Conservation (phyloP, 2,329 filamentous ascomycete genomes). For the Colletotrichum euphorbiae region DNA sequence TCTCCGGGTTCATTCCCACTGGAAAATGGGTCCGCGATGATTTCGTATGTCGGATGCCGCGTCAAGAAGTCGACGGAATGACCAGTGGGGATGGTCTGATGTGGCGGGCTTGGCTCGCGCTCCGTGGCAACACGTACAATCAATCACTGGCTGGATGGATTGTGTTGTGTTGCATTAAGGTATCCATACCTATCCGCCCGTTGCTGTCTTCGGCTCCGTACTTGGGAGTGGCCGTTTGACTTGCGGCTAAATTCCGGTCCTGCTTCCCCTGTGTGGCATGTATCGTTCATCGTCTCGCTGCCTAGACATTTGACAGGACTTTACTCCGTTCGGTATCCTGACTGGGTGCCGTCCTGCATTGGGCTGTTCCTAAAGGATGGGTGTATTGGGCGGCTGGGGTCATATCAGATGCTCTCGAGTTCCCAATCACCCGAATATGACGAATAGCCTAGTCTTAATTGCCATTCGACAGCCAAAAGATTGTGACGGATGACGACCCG, state of each 20-base stretch:
- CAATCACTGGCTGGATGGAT: neutral
- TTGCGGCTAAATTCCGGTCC: neutral
- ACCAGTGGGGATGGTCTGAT: conserved; percentile 17
- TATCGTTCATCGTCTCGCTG: neutral
- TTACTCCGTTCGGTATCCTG: too few species aligned
- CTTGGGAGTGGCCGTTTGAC: conserved; percentile 1
- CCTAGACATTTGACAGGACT: too few species aligned
- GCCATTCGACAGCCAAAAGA: conserved; percentile 6
- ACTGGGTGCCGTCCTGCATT: neutral
- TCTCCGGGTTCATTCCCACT: conserved; percentile 14
- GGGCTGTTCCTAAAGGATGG: neutral
- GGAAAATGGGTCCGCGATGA: conserved; percentile 24
- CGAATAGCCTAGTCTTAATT: neutral
- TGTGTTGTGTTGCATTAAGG: conserved; percentile 6
- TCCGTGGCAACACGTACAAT: neutral
- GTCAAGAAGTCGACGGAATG: conserved; percentile 21
- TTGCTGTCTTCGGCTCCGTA: conserved; percentile 1
- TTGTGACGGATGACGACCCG: conserved; percentile 37
- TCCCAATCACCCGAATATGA: neutral
- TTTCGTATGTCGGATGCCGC: conserved; percentile 14
- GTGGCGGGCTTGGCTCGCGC: neutral
- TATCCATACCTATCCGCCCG: neutral
- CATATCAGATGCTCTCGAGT: neutral
- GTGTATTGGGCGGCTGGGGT: neutral
- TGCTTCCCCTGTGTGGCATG: neutral